Evolutionary conservation across 371 early-diverging fungal genomes (phyloP), one percentile per base, ranked within the genome.

Genomic region (Mortierella sp.): DNA sequence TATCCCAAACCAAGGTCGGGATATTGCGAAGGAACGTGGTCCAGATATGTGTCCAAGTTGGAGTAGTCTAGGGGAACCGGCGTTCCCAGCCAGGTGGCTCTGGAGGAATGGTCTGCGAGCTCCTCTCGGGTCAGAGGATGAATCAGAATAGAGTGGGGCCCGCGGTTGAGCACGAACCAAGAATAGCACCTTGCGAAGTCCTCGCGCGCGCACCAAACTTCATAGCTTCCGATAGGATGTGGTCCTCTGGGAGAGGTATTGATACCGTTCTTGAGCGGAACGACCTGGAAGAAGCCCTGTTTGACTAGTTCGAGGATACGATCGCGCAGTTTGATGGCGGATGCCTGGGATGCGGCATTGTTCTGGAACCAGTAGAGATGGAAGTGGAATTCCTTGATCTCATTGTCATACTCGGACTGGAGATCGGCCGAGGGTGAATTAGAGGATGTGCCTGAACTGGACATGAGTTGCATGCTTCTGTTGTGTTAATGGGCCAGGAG

Each of bases 381-480:
- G 59, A 88, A 86, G 50, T 88, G 87, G 65, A 70, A 88, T 67
- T 87, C 86, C 50, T 83, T 82, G 63, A 86, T 86, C 64, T 85
- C 84, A 32, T 83, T 73, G 69, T 73, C 75, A 24, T 73, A 73
- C 31, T 67, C 68, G n/a, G 75, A 73, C 50, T 73, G 68, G 15
- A 68, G 64, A 34, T 59, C 50, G 42, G 49, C 41, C 5, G 56
- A 50, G 59, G 54, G 8, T 2, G 68, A 49, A 32, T 50, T 19
- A 17, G 54, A 56, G 17, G 61, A 43, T 19, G 59, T 21, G 15
- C 27, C 49, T 4, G 55, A 34, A 43, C 42, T 32, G 9, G 70
- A 49, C 64, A 70, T 70, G 39, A 70, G 70, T 8, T 63, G 70
- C 70, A 70, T 70, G 37, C 23, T 43, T 28, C 7, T 30, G 32